Evolutionary conservation across 1,284 basidiomycete species (phyloP).

Genomic region (Coniferiporia sulphurascens): DNA sequence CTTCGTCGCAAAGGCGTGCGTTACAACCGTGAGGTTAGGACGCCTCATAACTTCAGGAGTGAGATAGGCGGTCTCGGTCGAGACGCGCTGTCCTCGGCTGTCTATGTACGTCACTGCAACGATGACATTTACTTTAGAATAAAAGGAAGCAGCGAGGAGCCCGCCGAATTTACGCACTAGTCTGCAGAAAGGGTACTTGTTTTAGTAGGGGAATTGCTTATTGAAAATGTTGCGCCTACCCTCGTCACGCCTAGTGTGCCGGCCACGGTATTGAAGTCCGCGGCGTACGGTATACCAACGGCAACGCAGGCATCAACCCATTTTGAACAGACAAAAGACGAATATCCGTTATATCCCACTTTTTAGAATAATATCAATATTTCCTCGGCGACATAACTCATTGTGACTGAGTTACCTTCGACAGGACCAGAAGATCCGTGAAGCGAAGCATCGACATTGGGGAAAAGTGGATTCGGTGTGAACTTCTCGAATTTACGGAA

Average conservation of each 20-base stretch:
- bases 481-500: constrained; percentile 22
- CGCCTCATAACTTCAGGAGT: constrained; percentile 22
- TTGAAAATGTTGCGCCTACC: constrained; percentile 11
- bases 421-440: constrained; percentile 14
- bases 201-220: neutral
- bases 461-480: constrained; percentile 12
- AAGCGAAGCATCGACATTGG: constrained; percentile 14
- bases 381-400: too few species aligned
- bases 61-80: constrained; percentile 25
- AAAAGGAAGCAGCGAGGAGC: constrained; percentile 1
- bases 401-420: constrained; percentile 2
- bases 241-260: constrained; percentile 22
- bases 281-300: constrained; percentile 17
- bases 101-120: constrained; percentile 21
- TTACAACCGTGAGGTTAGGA: constrained; percentile 25
- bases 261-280: constrained; percentile 19
- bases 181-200: neutral
- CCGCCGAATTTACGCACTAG: constrained; percentile 16
- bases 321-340: constrained; percentile 6
- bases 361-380: too few species aligned
- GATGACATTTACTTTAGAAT: neutral
- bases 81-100: constrained; percentile 19
- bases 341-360: constrained; percentile 18
- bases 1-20: constrained; percentile 21
- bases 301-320: constrained; percentile 19